These are phyloP conservation scores for Calocybe indica DNA, from an alignment of 768 basidiomycete genomes.

Conservation along the genomic window DNA sequence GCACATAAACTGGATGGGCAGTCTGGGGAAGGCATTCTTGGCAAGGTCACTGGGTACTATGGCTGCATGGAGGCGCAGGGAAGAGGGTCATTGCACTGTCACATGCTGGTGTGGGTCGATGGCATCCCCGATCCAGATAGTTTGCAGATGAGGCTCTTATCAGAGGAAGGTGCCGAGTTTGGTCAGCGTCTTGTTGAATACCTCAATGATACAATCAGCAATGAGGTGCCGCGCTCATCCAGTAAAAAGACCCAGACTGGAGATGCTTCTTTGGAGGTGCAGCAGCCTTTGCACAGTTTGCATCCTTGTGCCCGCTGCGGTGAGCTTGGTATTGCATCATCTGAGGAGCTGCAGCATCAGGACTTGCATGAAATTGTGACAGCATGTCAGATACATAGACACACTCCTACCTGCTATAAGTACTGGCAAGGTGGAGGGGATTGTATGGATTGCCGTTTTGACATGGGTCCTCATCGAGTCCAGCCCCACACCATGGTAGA, in stretches of 20 bases:
- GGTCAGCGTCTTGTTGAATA: slow-evolving; percentile 10
- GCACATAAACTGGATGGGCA: too few species aligned
- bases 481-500: too few species aligned
- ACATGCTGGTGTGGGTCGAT: not conserved
- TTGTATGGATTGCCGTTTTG: too few species aligned
- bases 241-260: slow-evolving; percentile 9
- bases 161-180: slow-evolving; percentile 12
- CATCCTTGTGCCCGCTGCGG: not conserved
- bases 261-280: not conserved
- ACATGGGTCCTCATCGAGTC: too few species aligned
- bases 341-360: not conserved
- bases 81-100: not conserved
- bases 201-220: slow-evolving; percentile 23
- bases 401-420: too few species aligned
- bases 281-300: slow-evolving; percentile 11
- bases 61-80: not conserved
- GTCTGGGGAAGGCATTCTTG: not conserved
- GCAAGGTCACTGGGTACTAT: not conserved
- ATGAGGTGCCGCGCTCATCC: slow-evolving; percentile 11
- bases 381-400: slow-evolving; percentile 24
- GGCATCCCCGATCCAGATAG: not conserved
- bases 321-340: slow-evolving; percentile 2
- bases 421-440: too few species aligned
- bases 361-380: slow-evolving; percentile 9
- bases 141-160: slow-evolving; percentile 4